Evolutionary conservation across 768 basidiomycete genomes (phyloP).

Genomic region (Lactarius tabidus): DNA sequence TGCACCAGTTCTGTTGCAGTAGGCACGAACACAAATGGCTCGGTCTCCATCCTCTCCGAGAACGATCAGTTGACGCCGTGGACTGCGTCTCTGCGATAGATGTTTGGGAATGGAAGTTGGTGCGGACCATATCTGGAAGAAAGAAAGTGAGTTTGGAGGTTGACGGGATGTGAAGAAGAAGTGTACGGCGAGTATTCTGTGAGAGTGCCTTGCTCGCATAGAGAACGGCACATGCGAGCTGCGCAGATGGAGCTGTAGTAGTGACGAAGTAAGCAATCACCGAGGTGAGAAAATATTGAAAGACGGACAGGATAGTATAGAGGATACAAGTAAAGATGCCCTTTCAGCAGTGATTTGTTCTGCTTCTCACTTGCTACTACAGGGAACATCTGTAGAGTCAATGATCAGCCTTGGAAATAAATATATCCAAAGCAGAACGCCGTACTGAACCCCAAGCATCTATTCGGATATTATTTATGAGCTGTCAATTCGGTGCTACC

Average conservation of each 20-base stretch:
- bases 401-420: not conserved
- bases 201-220: constrained; percentile 5
- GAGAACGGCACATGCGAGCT: constrained; percentile 12
- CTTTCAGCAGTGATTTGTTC: not conserved
- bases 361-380: not conserved
- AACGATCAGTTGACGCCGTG: not conserved
- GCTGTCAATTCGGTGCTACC: not conserved
- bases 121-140: not conserved
- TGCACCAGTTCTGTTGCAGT: not conserved
- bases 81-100: not conserved
- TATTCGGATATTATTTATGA: not conserved
- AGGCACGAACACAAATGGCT: not conserved
- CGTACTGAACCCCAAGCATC: constrained; percentile 12
- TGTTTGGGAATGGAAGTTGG: not conserved
- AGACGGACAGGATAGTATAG: not conserved
- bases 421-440: not conserved
- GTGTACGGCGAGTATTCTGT: constrained; percentile 9
- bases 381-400: constrained; percentile 8
- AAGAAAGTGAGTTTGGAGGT: no score
- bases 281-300: no score
- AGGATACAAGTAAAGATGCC: not conserved
- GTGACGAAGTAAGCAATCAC: not conserved
- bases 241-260: constrained; percentile 8
- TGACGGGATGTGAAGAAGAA: no score
- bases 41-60: not conserved